These are phyloP conservation scores for Kondoa subrosea DNA, from an alignment of 768 basidiomycete species.

Conservation along the genomic window DNA sequence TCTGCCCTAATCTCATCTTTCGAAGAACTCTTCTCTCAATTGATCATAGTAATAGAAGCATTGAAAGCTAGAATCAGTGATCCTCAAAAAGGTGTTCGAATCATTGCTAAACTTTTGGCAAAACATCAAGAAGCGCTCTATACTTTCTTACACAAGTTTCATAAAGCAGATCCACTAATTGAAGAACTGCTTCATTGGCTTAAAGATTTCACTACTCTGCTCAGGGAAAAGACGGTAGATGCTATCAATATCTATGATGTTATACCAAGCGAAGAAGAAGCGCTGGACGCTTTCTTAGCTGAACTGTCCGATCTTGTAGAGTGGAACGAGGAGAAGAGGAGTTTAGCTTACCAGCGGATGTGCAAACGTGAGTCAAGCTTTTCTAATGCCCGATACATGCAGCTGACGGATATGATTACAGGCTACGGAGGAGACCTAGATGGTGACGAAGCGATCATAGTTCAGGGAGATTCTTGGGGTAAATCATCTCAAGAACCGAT, in stretches of 20 bases:
- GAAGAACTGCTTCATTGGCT: slow-evolving; percentile 22
- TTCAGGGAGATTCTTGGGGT: slow-evolving; percentile 16
- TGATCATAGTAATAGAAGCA: slow-evolving; percentile 23
- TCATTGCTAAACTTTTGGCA: slow-evolving; percentile 17
- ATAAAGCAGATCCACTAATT: slow-evolving; percentile 17
- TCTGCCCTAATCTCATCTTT: slow-evolving; percentile 6
- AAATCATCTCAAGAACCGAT: not conserved
- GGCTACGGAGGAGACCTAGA: slow-evolving; percentile 16
- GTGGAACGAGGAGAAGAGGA: slow-evolving; percentile 14
- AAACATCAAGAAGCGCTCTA: slow-evolving; percentile 18
- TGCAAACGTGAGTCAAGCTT: slow-evolving; percentile 2
- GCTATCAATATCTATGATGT: slow-evolving; percentile 18
- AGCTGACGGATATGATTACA: not conserved
- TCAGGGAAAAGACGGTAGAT: slow-evolving; percentile 18
- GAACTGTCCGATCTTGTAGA: slow-evolving; percentile 19
- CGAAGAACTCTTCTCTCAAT: slow-evolving; percentile 17
- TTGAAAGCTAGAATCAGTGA: slow-evolving; percentile 17
- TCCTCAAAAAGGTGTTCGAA: slow-evolving; percentile 21
- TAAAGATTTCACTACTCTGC: slow-evolving; percentile 17
- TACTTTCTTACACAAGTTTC: slow-evolving; percentile 15
- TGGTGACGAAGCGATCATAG: slow-evolving; percentile 20
- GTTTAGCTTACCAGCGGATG: slow-evolving; percentile 1
- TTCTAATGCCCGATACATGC: not conserved
- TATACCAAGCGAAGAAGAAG: slow-evolving; percentile 8
- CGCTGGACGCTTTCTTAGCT: slow-evolving; percentile 17